Evolutionary conservation across 192 early-diverging fungal species (phyloP), one percentile per base, ranked within the genome.

Genomic region (Entomortierella lignicola): DNA sequence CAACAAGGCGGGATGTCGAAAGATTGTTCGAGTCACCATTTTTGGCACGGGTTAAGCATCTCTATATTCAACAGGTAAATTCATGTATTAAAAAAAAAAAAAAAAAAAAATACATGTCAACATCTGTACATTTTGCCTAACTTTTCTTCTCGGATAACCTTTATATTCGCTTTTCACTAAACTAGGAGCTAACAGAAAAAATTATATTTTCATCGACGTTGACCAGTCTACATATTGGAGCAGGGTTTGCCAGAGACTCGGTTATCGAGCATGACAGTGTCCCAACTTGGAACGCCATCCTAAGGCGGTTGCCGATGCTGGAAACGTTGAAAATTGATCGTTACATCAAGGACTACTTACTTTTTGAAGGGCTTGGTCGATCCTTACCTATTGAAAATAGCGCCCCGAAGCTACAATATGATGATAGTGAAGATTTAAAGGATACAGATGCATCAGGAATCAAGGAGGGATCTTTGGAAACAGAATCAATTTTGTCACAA

Each of bases 1-100:
- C 34, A 25, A 47, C 41, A 29, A 29, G 42, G 17, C 8, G 65
- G 27, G 54, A 67, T 55, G 34, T 64, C 21, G 62, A 64, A 26
- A 13, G 37, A 21, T 4, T 64, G 31, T 64, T 53, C 20, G 71
- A 72, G 31, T 43, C 37, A 6, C 44, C 61, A 1, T 72, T 59
- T 10, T 48, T 72, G 57, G 31, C 50, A 1, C 17, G 39, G 1
- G 63, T 74, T 0, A 57, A 47, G 4, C 72, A 74, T 44, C 57
- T 74, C 1, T 74, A 74, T 48, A 55, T 74, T 29, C 72, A 74
- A 25, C 64, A 74, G 63, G 72, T 74, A 66, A 72, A 37, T 1
- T 32, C 8, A 55, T 30, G 6, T 30, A 23, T 12, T 12, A 55
- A 43, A 43, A 43, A 43, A 43, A 43, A 43, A 43, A 43, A 43